Evolutionary conservation across 306 rosid genomes (phyloP).

Genomic region (Hippophae gyantsensis): DNA sequence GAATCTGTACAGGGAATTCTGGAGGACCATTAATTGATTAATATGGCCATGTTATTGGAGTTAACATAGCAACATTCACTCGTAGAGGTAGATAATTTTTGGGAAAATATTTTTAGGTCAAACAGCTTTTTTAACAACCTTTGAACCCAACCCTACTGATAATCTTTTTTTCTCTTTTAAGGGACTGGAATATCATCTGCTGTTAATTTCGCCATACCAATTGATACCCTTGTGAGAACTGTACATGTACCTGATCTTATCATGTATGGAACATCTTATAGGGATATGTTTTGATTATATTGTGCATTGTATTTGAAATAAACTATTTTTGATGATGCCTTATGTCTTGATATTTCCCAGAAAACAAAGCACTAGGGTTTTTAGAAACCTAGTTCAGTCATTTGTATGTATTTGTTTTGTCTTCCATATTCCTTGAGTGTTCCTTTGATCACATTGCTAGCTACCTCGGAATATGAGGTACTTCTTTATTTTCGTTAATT

Average conservation of each 20-base stretch:
- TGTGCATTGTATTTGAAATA: neutral
- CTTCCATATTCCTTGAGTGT: no score
- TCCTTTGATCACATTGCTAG: no score
- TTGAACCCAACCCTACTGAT: neutral
- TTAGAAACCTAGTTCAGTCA: no score
- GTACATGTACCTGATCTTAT: constrained; percentile 61
- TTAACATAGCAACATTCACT: constrained; percentile 87
- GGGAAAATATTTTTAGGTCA: neutral
- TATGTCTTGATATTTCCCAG: no score
- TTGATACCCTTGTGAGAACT: constrained; percentile 56
- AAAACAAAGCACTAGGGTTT: no score
- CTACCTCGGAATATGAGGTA: no score
- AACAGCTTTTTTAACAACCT: neutral
- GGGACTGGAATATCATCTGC: constrained; percentile 86
- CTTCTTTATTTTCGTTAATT: no score
- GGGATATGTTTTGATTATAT: neutral
- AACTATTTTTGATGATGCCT: no score
- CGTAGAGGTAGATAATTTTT: constrained; percentile 50
- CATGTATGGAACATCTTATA: constrained; percentile 20
- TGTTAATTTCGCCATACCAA: constrained; percentile 86
- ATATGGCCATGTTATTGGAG: constrained; percentile 73
- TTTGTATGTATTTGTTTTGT: no score
- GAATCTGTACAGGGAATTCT: no score
- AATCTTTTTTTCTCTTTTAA: constrained; percentile 20
- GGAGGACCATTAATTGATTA: constrained; percentile 57